Evolutionary conservation across 192 early-diverging fungal genomes (phyloP).

Genomic region (Rhizophagus sp.): DNA sequence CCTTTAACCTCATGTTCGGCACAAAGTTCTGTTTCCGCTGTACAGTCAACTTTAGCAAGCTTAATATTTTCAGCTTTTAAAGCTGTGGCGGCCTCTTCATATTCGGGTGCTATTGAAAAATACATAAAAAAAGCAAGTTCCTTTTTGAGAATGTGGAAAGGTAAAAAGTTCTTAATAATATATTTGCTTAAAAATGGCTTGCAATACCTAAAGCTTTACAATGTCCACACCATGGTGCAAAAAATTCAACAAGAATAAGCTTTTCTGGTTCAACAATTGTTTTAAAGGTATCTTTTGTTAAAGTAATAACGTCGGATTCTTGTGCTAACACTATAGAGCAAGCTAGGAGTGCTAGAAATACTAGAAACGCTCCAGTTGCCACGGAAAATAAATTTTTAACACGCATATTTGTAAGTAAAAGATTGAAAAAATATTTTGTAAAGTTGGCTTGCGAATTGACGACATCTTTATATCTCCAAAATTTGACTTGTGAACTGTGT

Average conservation of each 20-base stretch:
- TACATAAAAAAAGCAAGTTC: neutral
- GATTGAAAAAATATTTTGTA: neutral
- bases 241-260: conserved; percentile 90
- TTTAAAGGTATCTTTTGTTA: conserved; percentile 64
- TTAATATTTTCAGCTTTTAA: conserved; percentile 75
- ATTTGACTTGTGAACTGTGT: neutral
- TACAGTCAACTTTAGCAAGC: conserved; percentile 98
- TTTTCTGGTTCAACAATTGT: conserved; percentile 60
- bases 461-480: neutral
- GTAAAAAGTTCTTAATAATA: neutral
- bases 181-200: neutral
- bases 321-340: neutral
- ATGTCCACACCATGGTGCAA: conserved; percentile 98
- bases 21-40: conserved; percentile 82
- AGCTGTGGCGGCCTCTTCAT: conserved; percentile 86
- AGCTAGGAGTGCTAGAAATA: neutral
- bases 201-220: conserved; percentile 79
- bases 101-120: conserved; percentile 77
- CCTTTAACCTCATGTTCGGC: conserved; percentile 79
- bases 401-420: neutral
- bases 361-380: no score
- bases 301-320: conserved; percentile 53
- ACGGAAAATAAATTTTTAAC: neutral
- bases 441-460: neutral
- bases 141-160: neutral